Percentiles rank a stretch among this genome's conserved stretches.
These are phyloP conservation scores for Aquilaria sinensis DNA, from an alignment of 345 rosid genomes.

Conservation along the genomic window DNA sequence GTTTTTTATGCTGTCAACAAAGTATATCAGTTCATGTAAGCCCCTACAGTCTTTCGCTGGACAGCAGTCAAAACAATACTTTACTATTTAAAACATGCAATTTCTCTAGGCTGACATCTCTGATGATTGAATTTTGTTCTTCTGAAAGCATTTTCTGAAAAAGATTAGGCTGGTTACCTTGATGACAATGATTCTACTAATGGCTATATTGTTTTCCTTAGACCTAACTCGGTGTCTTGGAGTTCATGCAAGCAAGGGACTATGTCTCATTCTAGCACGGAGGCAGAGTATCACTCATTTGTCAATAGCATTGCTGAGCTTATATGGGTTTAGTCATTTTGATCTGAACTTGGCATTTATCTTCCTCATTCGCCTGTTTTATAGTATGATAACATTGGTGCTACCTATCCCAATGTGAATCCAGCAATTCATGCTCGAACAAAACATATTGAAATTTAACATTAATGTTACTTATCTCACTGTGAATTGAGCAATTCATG, in stretches of 20 bases:
- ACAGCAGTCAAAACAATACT: neutral
- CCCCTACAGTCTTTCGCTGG: neutral
- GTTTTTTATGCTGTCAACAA: neutral
- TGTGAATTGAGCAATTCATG: too few relatives aligned
- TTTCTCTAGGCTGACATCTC: too few relatives aligned
- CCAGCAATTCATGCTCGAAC: neutral
- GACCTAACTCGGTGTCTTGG: neutral
- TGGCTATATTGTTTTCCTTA: neutral
- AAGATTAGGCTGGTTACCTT: neutral
- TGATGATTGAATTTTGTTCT: too few relatives aligned
- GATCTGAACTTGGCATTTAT: neutral
- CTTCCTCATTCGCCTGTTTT: neutral
- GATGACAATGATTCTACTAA: neutral
- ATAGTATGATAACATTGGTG: neutral
- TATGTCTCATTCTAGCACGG: neutral
- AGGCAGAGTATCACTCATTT: neutral
- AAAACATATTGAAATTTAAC: too few relatives aligned
- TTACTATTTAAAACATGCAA: too few relatives aligned
- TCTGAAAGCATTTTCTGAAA: neutral
- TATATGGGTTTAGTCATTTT: neutral
- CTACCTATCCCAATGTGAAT: neutral
- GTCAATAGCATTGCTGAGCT: neutral
- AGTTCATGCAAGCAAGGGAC: neutral
- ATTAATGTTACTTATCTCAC: too few relatives aligned
- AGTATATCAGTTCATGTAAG: neutral